Conservation (phyloP, 148 eudicot species). For the Simmondsia chinensis region DNA sequence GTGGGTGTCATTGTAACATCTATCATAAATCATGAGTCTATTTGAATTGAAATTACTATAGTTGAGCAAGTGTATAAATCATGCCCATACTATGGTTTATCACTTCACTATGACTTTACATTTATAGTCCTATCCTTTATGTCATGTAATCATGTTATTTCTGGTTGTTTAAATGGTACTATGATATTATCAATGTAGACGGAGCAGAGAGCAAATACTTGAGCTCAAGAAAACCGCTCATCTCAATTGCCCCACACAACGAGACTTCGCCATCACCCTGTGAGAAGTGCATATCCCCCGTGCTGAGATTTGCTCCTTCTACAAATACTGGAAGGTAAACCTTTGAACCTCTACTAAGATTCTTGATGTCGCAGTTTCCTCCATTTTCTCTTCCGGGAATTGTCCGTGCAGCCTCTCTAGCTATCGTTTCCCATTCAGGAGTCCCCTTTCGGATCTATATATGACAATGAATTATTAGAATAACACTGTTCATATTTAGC, state of each 20-base stretch:
- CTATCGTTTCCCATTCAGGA: conserved; percentile 75
- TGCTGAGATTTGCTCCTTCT: conserved; percentile 89
- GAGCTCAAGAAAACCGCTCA: conserved; percentile 97
- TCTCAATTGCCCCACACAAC: conserved; percentile 96
- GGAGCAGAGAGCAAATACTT: conserved; percentile 38
- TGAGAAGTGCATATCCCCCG: conserved; percentile 98
- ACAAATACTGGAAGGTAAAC: conserved; percentile 93
- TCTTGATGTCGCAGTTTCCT: conserved; percentile 95
- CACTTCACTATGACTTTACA: too few relatives aligned
- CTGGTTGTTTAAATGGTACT: too few relatives aligned
- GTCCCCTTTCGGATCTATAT: conserved; percentile 55
- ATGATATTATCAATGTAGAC: too few relatives aligned
- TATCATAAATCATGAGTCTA: too few relatives aligned
- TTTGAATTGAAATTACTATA: too few relatives aligned
- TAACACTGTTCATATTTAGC: background rate
- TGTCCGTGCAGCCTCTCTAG: conserved; percentile 80
- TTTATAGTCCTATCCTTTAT: too few relatives aligned
- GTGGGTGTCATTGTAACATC: too few relatives aligned
- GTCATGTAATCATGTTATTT: too few relatives aligned
- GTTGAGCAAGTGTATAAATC: too few relatives aligned
- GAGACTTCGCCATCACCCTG: conserved; percentile 95
- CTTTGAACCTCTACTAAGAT: conserved; percentile 88
- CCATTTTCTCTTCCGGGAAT: conserved; percentile 97
- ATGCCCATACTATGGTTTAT: too few relatives aligned
- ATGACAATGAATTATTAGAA: conserved; percentile 3